These are phyloP conservation scores for Cudoniella acicularis DNA, from an alignment of 495 filamentous ascomycete species.

Conservation along the genomic window DNA sequence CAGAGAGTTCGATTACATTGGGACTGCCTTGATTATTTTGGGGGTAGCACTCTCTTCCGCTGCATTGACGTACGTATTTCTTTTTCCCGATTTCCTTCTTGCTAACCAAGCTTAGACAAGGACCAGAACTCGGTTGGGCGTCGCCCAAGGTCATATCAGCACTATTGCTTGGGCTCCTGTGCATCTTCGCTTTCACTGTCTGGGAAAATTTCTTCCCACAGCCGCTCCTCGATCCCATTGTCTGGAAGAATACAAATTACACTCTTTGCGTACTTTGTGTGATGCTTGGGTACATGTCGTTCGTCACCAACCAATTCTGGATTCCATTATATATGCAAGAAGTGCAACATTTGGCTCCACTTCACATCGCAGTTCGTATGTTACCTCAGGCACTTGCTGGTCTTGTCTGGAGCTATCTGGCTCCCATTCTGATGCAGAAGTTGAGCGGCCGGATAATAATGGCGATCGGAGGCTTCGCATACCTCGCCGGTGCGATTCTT, in stretches of 20 bases:
- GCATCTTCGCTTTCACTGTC: constrained; percentile 47
- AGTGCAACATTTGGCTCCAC: constrained; percentile 27
- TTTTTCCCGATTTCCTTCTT: neutral
- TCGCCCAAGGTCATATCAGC: constrained; percentile 55
- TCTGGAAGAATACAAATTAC: constrained; percentile 32
- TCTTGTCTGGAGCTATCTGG: constrained; percentile 33
- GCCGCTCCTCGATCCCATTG: constrained; percentile 32
- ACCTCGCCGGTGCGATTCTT: constrained; percentile 31
- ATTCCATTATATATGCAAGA: constrained; percentile 37
- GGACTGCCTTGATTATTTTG: constrained; percentile 26
- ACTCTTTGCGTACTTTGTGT: constrained; percentile 33
- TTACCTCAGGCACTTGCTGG: constrained; percentile 34
- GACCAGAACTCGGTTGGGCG: constrained; percentile 46
- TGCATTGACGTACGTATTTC: constrained; percentile 28
- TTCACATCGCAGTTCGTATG: constrained; percentile 31
- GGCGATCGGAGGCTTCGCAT: constrained; percentile 24
- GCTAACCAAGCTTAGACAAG: constrained; percentile 21
- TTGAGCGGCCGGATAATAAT: constrained; percentile 29
- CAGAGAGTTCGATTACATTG: constrained; percentile 33
- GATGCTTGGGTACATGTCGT: constrained; percentile 33
- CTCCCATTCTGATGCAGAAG: constrained; percentile 31
- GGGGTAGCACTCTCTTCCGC: constrained; percentile 33
- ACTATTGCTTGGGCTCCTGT: constrained; percentile 47
- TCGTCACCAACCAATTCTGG: constrained; percentile 37
- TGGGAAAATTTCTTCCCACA: constrained; percentile 44